A percentile compares a stretch with the other conserved stretches of the same genome.
These are phyloP conservation scores for Pestalotiopsis sp. DNA, from an alignment of 2,329 filamentous ascomycete species.

Conservation along the genomic window DNA sequence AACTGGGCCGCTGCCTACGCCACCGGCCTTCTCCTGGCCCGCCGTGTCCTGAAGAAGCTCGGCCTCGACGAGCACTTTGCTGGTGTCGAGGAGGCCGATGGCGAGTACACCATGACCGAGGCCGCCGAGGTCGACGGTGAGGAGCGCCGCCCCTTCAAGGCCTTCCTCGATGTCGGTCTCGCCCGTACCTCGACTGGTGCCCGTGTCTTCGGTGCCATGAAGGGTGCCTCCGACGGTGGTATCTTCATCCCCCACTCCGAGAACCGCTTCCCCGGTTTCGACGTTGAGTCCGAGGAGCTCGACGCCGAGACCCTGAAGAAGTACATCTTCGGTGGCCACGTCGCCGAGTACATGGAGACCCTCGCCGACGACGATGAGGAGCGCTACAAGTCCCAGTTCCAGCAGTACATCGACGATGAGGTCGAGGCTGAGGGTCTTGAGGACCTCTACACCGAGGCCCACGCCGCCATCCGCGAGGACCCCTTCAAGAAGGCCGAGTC, in stretches of 20 bases:
- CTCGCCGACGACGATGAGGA: constrained; percentile 99
- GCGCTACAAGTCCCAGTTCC: constrained; percentile 98
- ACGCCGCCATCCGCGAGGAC: constrained; percentile 96
- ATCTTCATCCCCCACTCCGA: constrained; percentile 97
- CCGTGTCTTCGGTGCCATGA: constrained; percentile 99
- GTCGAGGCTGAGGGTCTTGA: constrained; percentile 95
- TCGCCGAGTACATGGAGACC: constrained; percentile 99
- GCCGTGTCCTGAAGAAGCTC: constrained; percentile 96
- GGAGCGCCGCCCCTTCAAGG: constrained; percentile 98
- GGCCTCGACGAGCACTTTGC: constrained; percentile 89
- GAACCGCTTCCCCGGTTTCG: constrained; percentile 99
- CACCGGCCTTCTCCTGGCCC: constrained; percentile 94
- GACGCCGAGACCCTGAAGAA: constrained; percentile 95
- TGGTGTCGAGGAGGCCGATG: constrained; percentile 95
- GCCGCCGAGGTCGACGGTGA: constrained; percentile 87
- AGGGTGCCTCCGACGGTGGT: constrained; percentile 98
- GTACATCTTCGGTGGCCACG: constrained; percentile 99
- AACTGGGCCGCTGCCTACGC: constrained; percentile 99
- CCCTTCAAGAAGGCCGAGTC: constrained; percentile 90
- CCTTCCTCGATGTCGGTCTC: constrained; percentile 97
- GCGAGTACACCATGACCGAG: constrained; percentile 96
- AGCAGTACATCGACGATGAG: constrained; percentile 96
- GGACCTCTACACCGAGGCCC: constrained; percentile 93
- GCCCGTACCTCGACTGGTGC: constrained; percentile 96
- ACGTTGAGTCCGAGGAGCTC: constrained; percentile 97